Evolutionary conservation across 768 basidiomycete species (phyloP).

Genomic region (Mycena galopus): DNA sequence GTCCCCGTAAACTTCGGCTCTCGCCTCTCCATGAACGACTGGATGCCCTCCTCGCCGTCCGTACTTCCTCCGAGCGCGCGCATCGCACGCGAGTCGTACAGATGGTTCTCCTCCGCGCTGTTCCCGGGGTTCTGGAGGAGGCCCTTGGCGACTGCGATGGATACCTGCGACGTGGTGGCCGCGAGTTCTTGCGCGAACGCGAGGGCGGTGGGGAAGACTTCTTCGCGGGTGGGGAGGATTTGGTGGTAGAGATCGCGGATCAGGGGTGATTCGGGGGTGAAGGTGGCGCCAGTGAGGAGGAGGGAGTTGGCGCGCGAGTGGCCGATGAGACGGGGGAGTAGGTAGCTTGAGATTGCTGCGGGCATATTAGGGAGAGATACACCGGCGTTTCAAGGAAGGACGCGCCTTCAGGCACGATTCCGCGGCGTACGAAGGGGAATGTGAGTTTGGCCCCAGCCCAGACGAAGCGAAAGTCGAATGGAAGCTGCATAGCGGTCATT

Average conservation of each 20-base stretch:
- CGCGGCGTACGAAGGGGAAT: constrained; percentile 64
- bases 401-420: constrained; percentile 63
- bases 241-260: constrained; percentile 61
- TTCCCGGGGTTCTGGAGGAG: constrained; percentile 64
- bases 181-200: constrained; percentile 66
- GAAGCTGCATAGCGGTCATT: constrained; percentile 62
- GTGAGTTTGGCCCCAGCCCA: constrained; percentile 65
- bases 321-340: constrained; percentile 68
- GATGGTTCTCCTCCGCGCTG: constrained; percentile 66
- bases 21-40: constrained; percentile 63
- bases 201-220: constrained; percentile 65
- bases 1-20: constrained; percentile 59
- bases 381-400: constrained; percentile 1
- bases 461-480: constrained; percentile 65
- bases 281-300: constrained; percentile 61
- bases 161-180: constrained; percentile 63
- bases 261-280: constrained; percentile 59
- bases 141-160: constrained; percentile 65
- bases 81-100: constrained; percentile 65
- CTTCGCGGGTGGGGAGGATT: constrained; percentile 61
- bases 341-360: constrained; percentile 57
- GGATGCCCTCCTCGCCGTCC: constrained; percentile 63
- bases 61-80: constrained; percentile 50
- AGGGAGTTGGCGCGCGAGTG: constrained; percentile 64
- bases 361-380: not conserved